Conservation (phyloP, 2,329 filamentous ascomycete genomes). For the Bipolaris cookei region DNA sequence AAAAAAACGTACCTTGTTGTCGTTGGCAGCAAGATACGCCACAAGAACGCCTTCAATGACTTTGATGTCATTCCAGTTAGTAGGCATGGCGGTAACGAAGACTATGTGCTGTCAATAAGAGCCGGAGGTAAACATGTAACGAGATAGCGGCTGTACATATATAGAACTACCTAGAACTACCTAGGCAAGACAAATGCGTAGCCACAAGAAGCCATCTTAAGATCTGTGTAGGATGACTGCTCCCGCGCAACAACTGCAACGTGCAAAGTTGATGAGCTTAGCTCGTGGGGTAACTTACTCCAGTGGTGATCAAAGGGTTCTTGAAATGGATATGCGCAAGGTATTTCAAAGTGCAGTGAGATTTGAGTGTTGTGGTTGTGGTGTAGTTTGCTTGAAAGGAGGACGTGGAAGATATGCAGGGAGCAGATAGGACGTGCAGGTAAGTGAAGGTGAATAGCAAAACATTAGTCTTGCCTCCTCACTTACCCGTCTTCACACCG, state of each 20-base stretch:
- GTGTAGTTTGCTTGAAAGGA: neutral
- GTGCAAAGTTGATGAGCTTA: neutral
- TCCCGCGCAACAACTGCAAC: neutral
- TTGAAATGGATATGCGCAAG: neutral
- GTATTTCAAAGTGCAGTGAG: neutral
- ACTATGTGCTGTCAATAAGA: neutral
- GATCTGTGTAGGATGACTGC: neutral
- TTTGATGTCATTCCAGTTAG: constrained; percentile 48
- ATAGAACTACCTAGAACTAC: neutral
- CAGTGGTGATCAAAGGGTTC: neutral
- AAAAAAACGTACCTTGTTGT: constrained; percentile 39
- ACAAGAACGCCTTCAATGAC: constrained; percentile 51
- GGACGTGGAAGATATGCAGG: neutral
- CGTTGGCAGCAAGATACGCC: constrained; percentile 46
- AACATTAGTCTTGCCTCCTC: neutral
- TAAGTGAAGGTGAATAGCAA: constrained; percentile 1
- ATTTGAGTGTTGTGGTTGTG: neutral
- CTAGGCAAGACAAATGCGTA: neutral
- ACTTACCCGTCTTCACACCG: constrained; percentile 1
- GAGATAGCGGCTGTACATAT: neutral
- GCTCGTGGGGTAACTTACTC: neutral
- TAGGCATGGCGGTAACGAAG: constrained; percentile 30
- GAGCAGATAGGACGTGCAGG: neutral
- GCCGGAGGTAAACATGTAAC: neutral
- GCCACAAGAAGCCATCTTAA: no score